Percentiles rank a stretch among this genome's conserved stretches.
These are phyloP conservation scores for Aspergillus aculeatus DNA, from an alignment of 2,329 filamentous ascomycete species.

Conservation along the genomic window DNA sequence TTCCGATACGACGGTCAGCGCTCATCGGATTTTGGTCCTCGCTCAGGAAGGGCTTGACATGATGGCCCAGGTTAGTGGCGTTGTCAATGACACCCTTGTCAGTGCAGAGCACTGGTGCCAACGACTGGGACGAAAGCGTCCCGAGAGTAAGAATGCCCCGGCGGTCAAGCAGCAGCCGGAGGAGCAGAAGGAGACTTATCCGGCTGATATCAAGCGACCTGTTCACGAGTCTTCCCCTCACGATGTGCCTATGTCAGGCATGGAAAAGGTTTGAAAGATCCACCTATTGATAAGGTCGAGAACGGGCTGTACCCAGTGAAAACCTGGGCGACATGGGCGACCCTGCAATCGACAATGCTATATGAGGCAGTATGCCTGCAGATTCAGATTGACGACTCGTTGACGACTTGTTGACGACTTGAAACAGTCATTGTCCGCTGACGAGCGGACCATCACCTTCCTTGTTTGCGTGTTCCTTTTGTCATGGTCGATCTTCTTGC, in stretches of 20 bases:
- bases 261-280: slow-evolving; percentile 29
- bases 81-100: slow-evolving; percentile 83
- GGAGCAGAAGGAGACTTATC: slow-evolving; percentile 19
- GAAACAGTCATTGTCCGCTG: not conserved
- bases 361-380: not conserved
- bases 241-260: slow-evolving; percentile 39
- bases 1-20: slow-evolving; percentile 54
- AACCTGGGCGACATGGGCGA: not conserved
- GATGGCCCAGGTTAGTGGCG: slow-evolving; percentile 84
- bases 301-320: not conserved
- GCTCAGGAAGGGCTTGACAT: slow-evolving; percentile 91
- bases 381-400: not conserved
- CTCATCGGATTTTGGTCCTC: slow-evolving; percentile 77
- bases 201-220: slow-evolving; percentile 32
- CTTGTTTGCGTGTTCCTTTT: not conserved
- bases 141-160: slow-evolving; percentile 25
- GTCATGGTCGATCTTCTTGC: not conserved
- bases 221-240: slow-evolving; percentile 18
- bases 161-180: slow-evolving; percentile 22
- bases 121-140: slow-evolving; percentile 59
- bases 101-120: slow-evolving; percentile 93
- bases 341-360: not conserved
- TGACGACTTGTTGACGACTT: not conserved
- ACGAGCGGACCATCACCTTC: not conserved
- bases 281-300: not conserved